Conservation (phyloP, 768 basidiomycete genomes). For the Russula virescens region DNA sequence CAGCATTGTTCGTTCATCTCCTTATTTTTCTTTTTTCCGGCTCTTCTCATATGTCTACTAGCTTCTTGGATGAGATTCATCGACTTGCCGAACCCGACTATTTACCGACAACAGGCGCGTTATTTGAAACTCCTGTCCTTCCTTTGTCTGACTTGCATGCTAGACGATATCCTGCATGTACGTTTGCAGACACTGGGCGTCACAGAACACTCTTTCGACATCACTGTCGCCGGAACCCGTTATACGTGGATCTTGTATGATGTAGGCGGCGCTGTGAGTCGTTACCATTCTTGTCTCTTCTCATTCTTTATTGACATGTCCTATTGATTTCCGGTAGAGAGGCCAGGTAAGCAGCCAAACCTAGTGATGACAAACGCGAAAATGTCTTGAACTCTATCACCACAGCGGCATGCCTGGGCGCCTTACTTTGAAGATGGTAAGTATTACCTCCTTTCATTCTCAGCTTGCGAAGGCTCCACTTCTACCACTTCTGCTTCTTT, state of each 20-base stretch:
- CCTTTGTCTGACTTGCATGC: conserved; percentile 2
- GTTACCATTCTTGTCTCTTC: background rate
- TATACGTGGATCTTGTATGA: conserved; percentile 80
- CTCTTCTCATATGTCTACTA: conserved; percentile 28
- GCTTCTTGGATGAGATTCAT: conserved; percentile 61
- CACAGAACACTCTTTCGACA: conserved; percentile 67
- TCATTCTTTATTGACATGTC: conserved; percentile 14
- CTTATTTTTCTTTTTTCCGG: conserved; percentile 1
- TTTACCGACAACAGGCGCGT: conserved; percentile 59
- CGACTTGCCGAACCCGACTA: conserved; percentile 68
- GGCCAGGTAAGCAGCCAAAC: conserved; percentile 21
- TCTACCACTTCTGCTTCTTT: conserved; percentile 60
- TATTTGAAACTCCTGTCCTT: background rate
- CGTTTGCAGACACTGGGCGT: conserved; percentile 78
- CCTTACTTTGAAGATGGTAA: conserved; percentile 75
- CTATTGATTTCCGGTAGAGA: conserved; percentile 11
- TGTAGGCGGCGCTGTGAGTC: conserved; percentile 73
- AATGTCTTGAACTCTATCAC: background rate
- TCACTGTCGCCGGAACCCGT: conserved; percentile 52
- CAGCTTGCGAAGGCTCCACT: conserved; percentile 40
- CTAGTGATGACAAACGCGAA: background rate
- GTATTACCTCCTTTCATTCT: conserved; percentile 10
- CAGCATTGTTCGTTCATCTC: conserved; percentile 54
- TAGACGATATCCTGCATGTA: conserved; percentile 74
- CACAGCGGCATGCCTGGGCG: conserved; percentile 71